Conservation (phyloP, 805 yeast genomes). For the Lipomyces oligophaga region DNA sequence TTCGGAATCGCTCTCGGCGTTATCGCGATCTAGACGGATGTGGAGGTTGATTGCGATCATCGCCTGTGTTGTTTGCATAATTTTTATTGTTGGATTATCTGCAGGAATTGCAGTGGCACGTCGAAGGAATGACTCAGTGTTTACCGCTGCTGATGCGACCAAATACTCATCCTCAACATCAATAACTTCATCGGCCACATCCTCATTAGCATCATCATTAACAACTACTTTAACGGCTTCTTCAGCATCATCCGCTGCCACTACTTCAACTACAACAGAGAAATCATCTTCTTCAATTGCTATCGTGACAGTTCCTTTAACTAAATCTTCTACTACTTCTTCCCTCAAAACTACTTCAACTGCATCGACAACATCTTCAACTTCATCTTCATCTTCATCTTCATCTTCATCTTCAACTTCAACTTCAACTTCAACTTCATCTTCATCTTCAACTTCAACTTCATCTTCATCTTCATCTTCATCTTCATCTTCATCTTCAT, state of each 20-base stretch:
- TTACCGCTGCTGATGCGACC: too few species aligned
- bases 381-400: not conserved
- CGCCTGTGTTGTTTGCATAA: too few species aligned
- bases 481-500: not conserved
- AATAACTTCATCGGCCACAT: not conserved
- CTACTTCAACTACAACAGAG: constrained; percentile 1
- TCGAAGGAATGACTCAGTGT: too few species aligned
- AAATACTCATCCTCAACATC: not conserved
- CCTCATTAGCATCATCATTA: not conserved
- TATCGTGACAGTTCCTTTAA: too few species aligned
- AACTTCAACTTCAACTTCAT: not conserved
- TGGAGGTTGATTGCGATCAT: too few species aligned
- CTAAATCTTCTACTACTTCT: too few species aligned
- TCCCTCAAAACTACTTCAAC: too few species aligned
- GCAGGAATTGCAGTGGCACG: too few species aligned
- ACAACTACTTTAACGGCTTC: not conserved
- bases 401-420: constrained; percentile 1
- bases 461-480: not conserved
- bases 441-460: not conserved
- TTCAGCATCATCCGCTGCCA: not conserved
- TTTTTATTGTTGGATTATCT: too few species aligned
- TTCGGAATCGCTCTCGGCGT: too few species aligned
- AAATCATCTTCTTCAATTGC: not conserved
- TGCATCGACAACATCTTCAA: not conserved
- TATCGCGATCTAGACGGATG: too few species aligned